These are phyloP conservation scores for Manihot esculenta DNA, from an alignment of 441 rosid species.

Conservation along the genomic window DNA sequence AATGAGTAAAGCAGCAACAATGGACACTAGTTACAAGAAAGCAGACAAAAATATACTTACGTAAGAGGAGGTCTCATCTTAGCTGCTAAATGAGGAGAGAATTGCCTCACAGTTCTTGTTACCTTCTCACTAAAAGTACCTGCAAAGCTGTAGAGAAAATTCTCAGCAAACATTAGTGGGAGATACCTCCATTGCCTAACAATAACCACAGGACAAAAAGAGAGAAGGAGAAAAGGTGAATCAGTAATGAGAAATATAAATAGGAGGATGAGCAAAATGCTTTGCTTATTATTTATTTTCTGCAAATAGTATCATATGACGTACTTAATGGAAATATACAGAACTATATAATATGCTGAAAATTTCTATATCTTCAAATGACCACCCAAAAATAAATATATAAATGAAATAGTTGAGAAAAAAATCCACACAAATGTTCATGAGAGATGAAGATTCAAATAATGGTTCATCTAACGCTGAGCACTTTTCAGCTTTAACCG, in stretches of 20 bases:
- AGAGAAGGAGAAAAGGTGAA: not conserved
- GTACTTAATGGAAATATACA: not conserved
- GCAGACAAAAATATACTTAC: constrained; percentile 39
- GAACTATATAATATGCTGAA: not conserved
- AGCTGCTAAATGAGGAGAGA: constrained; percentile 94
- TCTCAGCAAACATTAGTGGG: constrained; percentile 14
- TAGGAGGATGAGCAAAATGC: not conserved
- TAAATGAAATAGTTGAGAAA: not conserved
- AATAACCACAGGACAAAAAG: not conserved
- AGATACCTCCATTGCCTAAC: not conserved
- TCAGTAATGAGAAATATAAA: not conserved
- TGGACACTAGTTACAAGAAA: constrained; percentile 12
- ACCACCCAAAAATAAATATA: not conserved
- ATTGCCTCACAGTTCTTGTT: constrained; percentile 74
- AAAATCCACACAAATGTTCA: not conserved
- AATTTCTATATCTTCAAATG: constrained; percentile 4
- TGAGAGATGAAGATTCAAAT: not conserved
- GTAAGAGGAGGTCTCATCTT: constrained; percentile 95
- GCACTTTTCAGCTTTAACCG: too few relatives aligned
- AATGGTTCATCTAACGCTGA: not conserved
- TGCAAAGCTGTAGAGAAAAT: constrained; percentile 73
- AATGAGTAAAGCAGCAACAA: constrained; percentile 16
- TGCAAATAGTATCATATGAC: not conserved
- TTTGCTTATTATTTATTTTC: not conserved
- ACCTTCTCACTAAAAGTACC: constrained; percentile 90